A percentile compares a stretch with the other conserved stretches of the same genome.
These are phyloP conservation scores for Schoenoplectus triqueter DNA, from an alignment of 202 grass and related monocot species.

Conservation along the genomic window DNA sequence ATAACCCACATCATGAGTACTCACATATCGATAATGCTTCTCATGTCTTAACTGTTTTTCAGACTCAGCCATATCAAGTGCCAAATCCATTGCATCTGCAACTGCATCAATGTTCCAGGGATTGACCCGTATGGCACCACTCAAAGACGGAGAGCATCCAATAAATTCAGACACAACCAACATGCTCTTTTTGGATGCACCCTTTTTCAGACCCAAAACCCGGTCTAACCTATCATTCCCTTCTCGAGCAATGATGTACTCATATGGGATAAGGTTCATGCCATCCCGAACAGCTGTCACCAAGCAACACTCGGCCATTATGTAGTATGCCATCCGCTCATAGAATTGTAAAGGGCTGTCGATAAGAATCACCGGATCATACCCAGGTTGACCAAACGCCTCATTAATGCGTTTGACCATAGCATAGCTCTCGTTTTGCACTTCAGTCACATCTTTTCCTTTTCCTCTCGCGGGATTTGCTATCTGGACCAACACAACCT, in stretches of 20 bases:
- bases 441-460: slow-evolving; percentile 82
- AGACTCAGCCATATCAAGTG: slow-evolving; percentile 62
- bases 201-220: slow-evolving; percentile 52
- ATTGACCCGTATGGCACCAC: slow-evolving; percentile 74
- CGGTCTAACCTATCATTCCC: slow-evolving; percentile 71
- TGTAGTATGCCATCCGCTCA: slow-evolving; percentile 94
- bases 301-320: slow-evolving; percentile 75
- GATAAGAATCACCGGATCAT: slow-evolving; percentile 77
- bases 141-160: slow-evolving; percentile 83
- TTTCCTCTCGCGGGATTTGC: slow-evolving; percentile 81
- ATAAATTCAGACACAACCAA: slow-evolving; percentile 88
- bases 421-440: slow-evolving; percentile 74
- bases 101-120: slow-evolving; percentile 91
- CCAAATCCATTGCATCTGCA: slow-evolving; percentile 78
- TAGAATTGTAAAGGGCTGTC: slow-evolving; percentile 80
- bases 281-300: slow-evolving; percentile 91
- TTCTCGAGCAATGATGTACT: slow-evolving; percentile 86
- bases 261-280: slow-evolving; percentile 93
- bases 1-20: slow-evolving; percentile 80
- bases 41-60: slow-evolving; percentile 82
- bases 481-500: slow-evolving; percentile 78
- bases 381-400: slow-evolving; percentile 70
- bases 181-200: slow-evolving; percentile 73
- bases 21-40: slow-evolving; percentile 87
- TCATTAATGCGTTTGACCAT: slow-evolving; percentile 88